Base-by-base conservation (phyloP, 768 basidiomycete species). In the Tricholoma matsutake region DNA sequence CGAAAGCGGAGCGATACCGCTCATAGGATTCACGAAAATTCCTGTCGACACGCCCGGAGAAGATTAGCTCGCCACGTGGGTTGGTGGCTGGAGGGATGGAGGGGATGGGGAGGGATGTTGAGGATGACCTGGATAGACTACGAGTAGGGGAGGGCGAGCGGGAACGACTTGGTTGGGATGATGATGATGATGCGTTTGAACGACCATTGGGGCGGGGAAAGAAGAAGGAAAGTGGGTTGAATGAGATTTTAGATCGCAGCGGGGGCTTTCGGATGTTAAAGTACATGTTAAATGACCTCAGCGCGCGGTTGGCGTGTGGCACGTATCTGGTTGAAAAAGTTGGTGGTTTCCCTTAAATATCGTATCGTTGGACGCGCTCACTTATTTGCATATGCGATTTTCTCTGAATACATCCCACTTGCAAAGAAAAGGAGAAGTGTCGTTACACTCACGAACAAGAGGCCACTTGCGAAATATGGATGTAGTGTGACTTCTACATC, bases 331-430 rank as follows among this genome's bases (percentile, higher is more conserved):
- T 20, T n/a, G 20, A 13, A 32, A n/a, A 10, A 49, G 16, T 39
- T 14, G 34, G n/a, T 55, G 5, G 14, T 16, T 18, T n/a, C 5
- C 18, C n/a, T 25, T 18, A 39, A 45, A 31, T 45, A 20, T 25
- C 16, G 22, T 8, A 32, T 56, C n/a, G 28, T 45, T 32, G 16
- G 28, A 18, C 53, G 3, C 56, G 79, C 90, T 68, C 72, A 96
- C 96, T 89, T 89, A 77, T 97, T 95, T 18, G 96, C 95, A 72
- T 97, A 98, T 3, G 86, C 91, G 67, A 98, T 96, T 78, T 96
- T 96, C 73, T 99, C 95, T 3, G 89, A 81, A 69, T 98, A 99
- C 85, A 96, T 91, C 16, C 96, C 96, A 67, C 92, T 96, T 8
- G 94, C 94, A 72, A 97, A 98, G 81, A 98, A 97, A 39, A 99